Evolutionary conservation across 257 asterid genomes (phyloP), one percentile per base, ranked within the genome.

Genomic region (Salvia rosmarinus): DNA sequence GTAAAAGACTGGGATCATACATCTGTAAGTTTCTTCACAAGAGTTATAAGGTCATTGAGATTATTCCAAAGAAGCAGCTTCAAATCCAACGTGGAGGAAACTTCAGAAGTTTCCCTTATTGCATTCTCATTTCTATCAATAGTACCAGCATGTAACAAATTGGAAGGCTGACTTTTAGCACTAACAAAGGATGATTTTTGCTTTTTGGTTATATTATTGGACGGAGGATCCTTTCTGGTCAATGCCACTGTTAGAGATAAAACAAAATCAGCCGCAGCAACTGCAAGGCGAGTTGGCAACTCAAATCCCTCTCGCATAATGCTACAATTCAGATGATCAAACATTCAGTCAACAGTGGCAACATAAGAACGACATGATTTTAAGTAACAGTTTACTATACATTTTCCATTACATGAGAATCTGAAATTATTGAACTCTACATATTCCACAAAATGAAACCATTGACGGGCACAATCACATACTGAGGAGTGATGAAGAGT

Each of bases 211-310:
- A 82, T 75, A 78, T 72, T 65, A 63, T 59, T 81, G 66, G 86
- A 80, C 3, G 51, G 72, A 67, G 66, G 20, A 69, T 84, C 82
- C 65, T 70, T 83, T 80, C 73, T 77, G 75, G 96, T 79, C 83
- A 93, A 79, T 58, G 97, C 90, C 58, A 83, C 88, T 7, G 93
- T 83, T 73, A 88, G 87, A 20, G 94, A 88, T 67, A 93, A 65
- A 66, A 86, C 52, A 39, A 90, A 85, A 88, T 93, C 98, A 54
- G 98, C 91, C 69, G 96, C 96, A 75, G 93, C 91, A 51, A 90
- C 85, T 19, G 96, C 87, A 79, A 93, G 96, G 54, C 98, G 93
- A 79, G 94, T 90, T 81, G 98, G 98, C 83, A 93, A 76, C 88
- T 90, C 96, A 82, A 82, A 90, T 81, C 83, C 95, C 44, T 85